Base-by-base conservation (phyloP, 2,329 filamentous ascomycete species). In the Aspergillus arachidicola region DNA sequence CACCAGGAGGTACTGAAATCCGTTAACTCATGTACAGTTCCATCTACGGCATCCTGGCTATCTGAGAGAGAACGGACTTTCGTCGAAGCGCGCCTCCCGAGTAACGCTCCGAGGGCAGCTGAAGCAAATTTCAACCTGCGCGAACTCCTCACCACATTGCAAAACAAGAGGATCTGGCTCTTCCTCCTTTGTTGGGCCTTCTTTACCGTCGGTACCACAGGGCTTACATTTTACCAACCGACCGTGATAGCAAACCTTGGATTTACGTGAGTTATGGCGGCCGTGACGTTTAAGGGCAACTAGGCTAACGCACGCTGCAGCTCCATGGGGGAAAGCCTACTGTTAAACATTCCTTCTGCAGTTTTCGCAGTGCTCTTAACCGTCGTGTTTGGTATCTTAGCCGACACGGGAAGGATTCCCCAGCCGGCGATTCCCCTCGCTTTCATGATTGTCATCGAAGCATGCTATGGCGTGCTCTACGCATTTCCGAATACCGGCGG, bases 111-210 rank as follows among this genome's bases (percentile, higher is more conserved):
- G 2, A 55, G 45, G 45, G 60, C 55, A 3, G 34, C 59, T 5
- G 55, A 58, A 16, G 46, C 38, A 4, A 53, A 60, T 28, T 60
- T 60, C 19, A 36, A 55, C 26, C 6, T 48, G 19, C 21, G 16
- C 12, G 58, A 55, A 19, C 58, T 63, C 28, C 23, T 63, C 45
- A 26, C 32, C 0, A 63, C 61, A 1, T 41, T 58, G 7, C 45
- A 57, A 3, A 45, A 63, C 45, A 57, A 53, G 34, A 30, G 51
- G 12, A n/a, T 63, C 9, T 63, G 61, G 58, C 61, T 63, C 7
- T 63, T 63, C 46, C 57, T 58, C 9, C 34, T 57, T 7, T 60
- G 58, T 43, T 60, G 57, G 61, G 61, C 61, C 5, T 63, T 60
- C 16, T 60, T 53, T n/a, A 60, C 58, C 4, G 32, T 57, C 19